These are phyloP conservation scores for Globomyces pollinis-pini DNA, from an alignment of 192 early-diverging fungal species.

Conservation along the genomic window DNA sequence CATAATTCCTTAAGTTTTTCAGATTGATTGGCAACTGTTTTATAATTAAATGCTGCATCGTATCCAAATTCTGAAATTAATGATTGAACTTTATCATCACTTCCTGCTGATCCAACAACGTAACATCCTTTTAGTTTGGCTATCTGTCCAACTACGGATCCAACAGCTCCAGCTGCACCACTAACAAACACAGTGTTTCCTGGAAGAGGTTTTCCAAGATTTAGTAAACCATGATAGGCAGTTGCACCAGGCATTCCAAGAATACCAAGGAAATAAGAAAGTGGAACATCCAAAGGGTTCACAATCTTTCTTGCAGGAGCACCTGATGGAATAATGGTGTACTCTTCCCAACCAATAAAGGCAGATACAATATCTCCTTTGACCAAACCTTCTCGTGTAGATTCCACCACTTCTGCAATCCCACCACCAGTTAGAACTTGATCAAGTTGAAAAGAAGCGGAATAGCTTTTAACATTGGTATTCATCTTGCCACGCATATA, in stretches of 20 bases:
- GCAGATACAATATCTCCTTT: slow-evolving; percentile 60
- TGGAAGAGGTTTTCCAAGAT: slow-evolving; percentile 58
- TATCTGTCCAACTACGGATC: slow-evolving; percentile 70
- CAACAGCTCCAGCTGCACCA: slow-evolving; percentile 72
- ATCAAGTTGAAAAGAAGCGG: slow-evolving; percentile 42
- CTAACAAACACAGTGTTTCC: slow-evolving; percentile 80
- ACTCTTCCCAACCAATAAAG: slow-evolving; percentile 48
- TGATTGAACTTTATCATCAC: slow-evolving; percentile 74
- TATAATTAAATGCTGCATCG: slow-evolving; percentile 90
- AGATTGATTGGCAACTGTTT: slow-evolving; percentile 43
- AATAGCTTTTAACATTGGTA: slow-evolving; percentile 32
- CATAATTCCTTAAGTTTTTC: slow-evolving; percentile 47
- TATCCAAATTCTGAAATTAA: slow-evolving; percentile 60
- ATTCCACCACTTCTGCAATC: slow-evolving; percentile 58
- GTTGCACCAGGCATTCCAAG: slow-evolving; percentile 78
- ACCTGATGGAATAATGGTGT: slow-evolving; percentile 30
- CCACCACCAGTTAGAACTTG: slow-evolving; percentile 51
- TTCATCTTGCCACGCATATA: slow-evolving; percentile 66
- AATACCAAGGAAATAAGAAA: slow-evolving; percentile 51
- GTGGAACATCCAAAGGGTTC: slow-evolving; percentile 30
- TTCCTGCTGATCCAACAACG: slow-evolving; percentile 76
- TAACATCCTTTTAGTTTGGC: slow-evolving; percentile 62
- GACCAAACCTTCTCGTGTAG: slow-evolving; percentile 42
- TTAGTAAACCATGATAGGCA: slow-evolving; percentile 58
- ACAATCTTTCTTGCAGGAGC: slow-evolving; percentile 23